A percentile compares a stretch with the other conserved stretches of the same genome.
These are phyloP conservation scores for Mycena amicta DNA, from an alignment of 768 basidiomycete genomes.

Conservation along the genomic window DNA sequence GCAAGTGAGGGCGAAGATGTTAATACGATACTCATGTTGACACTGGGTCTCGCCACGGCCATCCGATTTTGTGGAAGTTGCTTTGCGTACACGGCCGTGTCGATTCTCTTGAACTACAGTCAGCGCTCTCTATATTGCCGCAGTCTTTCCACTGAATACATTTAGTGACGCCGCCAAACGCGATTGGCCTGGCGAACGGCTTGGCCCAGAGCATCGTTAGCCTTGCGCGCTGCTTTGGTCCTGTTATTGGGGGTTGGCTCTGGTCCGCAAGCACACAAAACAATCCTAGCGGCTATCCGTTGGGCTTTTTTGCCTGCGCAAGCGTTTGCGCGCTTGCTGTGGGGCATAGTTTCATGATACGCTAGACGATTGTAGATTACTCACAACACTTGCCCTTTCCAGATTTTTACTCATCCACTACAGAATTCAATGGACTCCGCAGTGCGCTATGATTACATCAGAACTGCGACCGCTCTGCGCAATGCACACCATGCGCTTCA, in stretches of 20 bases:
- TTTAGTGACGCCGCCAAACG: slow-evolving; percentile 85
- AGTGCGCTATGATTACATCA: too few relatives aligned
- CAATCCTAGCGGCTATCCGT: slow-evolving; percentile 68
- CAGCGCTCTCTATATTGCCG: slow-evolving; percentile 24
- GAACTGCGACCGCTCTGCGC: too few relatives aligned
- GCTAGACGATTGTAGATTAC: slow-evolving; percentile 33
- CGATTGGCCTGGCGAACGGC: slow-evolving; percentile 92
- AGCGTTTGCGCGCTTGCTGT: slow-evolving; percentile 63
- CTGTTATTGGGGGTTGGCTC: slow-evolving; percentile 78
- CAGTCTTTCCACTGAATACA: background rate
- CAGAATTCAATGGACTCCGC: too few relatives aligned
- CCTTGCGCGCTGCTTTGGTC: slow-evolving; percentile 88
- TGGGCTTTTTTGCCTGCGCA: slow-evolving; percentile 73
- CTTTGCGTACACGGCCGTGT: slow-evolving; percentile 88
- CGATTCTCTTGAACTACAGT: slow-evolving; percentile 88
- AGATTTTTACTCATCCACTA: too few relatives aligned
- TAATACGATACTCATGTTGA: slow-evolving; percentile 63
- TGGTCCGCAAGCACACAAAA: slow-evolving; percentile 76
- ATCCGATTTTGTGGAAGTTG: slow-evolving; percentile 86
- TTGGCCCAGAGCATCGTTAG: slow-evolving; percentile 95
- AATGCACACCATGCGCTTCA: too few relatives aligned
- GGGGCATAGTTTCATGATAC: slow-evolving; percentile 74
- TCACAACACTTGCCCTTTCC: background rate
- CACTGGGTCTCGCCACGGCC: slow-evolving; percentile 79
- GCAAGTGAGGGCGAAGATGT: slow-evolving; percentile 71